These are phyloP conservation scores for Nemania sp. DNA, from an alignment of 2,329 filamentous ascomycete species.

Conservation along the genomic window DNA sequence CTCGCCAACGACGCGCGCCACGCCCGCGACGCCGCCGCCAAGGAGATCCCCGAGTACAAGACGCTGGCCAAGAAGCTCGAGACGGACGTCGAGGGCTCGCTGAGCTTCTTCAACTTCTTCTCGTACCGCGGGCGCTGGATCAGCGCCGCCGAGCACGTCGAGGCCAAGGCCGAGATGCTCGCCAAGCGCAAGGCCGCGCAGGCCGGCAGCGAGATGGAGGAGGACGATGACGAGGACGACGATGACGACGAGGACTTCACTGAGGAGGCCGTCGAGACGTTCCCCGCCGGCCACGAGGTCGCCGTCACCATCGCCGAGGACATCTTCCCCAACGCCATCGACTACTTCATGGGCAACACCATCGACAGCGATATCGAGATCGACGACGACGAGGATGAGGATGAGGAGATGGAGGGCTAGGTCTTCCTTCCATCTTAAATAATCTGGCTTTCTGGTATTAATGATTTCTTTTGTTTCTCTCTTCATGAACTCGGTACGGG, in stretches of 20 bases:
- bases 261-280: slow-evolving; percentile 50
- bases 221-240: slow-evolving; percentile 54
- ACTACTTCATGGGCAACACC: slow-evolving; percentile 47
- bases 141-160: slow-evolving; percentile 69
- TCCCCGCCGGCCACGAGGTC: slow-evolving; percentile 48
- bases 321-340: slow-evolving; percentile 47
- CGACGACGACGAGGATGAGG: slow-evolving; percentile 47
- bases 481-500: slow-evolving; percentile 35
- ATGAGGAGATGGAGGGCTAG: slow-evolving; percentile 48
- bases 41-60: slow-evolving; percentile 47
- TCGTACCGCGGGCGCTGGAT: slow-evolving; percentile 71
- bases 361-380: slow-evolving; percentile 47
- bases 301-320: slow-evolving; percentile 48
- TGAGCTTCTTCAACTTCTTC: slow-evolving; percentile 79
- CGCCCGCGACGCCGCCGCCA: slow-evolving; percentile 46
- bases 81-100: slow-evolving; percentile 50
- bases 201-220: slow-evolving; percentile 48
- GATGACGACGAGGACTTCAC: slow-evolving; percentile 51
- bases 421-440: neutral
- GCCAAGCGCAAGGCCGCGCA: slow-evolving; percentile 48
- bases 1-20: slow-evolving; percentile 46
- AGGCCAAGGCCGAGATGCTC: slow-evolving; percentile 58
- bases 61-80: slow-evolving; percentile 42
- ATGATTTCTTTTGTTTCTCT: slow-evolving; percentile 32
- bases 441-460: neutral